phyloP scores from a whole-genome alignment of 768 basidiomycete species.

The Hygrocybe punicea region DNA sequence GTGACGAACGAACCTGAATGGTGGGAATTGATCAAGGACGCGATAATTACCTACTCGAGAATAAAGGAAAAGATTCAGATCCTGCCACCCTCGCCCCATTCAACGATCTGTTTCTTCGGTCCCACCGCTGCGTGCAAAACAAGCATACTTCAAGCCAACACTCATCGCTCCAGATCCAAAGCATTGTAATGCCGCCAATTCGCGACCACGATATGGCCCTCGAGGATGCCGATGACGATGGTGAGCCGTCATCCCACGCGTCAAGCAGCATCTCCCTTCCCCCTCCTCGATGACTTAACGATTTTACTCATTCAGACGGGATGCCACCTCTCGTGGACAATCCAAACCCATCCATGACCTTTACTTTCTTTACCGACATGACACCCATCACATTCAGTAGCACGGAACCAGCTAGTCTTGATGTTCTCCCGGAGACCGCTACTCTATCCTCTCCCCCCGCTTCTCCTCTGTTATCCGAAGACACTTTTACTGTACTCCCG shows the following conservation, averaged over 20 bases:
- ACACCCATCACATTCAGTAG: constrained; percentile 47
- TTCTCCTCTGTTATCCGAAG: neutral
- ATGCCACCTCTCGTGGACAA: constrained; percentile 55
- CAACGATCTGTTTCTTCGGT: constrained; percentile 24
- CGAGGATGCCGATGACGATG: constrained; percentile 26
- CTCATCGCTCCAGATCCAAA: constrained; percentile 18
- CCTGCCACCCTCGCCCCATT: constrained; percentile 17
- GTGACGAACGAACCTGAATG: constrained; percentile 7
- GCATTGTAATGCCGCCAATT: constrained; percentile 34
- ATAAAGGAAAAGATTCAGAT: constrained; percentile 35
- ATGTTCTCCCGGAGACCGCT: constrained; percentile 29
- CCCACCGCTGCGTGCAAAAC: constrained; percentile 12
- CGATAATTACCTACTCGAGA: constrained; percentile 26
- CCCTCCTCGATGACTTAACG: constrained; percentile 14
- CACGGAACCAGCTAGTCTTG: constrained; percentile 24
- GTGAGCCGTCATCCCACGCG: constrained; percentile 20
- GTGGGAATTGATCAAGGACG: constrained; percentile 3
- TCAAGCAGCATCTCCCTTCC: constrained; percentile 23
- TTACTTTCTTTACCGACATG: constrained; percentile 57
- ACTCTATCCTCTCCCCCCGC: constrained; percentile 3
- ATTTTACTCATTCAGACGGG: constrained; percentile 32
- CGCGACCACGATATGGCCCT: constrained; percentile 21
- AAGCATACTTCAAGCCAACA: constrained; percentile 21
- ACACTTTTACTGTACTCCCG: constrained; percentile 15
- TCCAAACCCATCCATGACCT: constrained; percentile 47